These are phyloP conservation scores for Hygrocybe coccinea DNA, from an alignment of 768 basidiomycete species.

Conservation along the genomic window DNA sequence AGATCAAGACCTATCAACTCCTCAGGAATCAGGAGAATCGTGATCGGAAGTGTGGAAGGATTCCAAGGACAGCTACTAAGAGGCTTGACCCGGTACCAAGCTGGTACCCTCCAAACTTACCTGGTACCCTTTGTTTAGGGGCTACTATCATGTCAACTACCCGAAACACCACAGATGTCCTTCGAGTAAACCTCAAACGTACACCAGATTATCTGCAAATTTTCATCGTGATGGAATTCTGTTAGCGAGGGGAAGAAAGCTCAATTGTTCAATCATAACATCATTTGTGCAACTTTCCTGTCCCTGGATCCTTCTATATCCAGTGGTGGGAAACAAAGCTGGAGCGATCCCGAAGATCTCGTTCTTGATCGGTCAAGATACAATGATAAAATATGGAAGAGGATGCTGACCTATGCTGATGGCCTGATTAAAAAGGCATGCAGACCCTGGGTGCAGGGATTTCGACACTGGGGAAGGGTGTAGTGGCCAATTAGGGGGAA, in stretches of 20 bases:
- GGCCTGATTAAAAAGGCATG: too few species aligned
- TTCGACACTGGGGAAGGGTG: too few species aligned
- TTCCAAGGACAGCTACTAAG: conserved; percentile 58
- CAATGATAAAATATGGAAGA: conserved; percentile 25
- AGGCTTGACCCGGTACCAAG: conserved; percentile 12
- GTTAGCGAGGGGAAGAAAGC: not conserved
- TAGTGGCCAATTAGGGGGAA: too few species aligned
- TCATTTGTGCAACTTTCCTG: conserved; percentile 55
- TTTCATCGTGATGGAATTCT: conserved; percentile 30
- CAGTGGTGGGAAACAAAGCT: conserved; percentile 48
- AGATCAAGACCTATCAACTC: conserved; percentile 43
- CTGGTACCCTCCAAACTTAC: conserved; percentile 12
- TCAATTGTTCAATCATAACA: not conserved
- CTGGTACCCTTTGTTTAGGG: conserved; percentile 33
- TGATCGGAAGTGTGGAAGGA: conserved; percentile 64
- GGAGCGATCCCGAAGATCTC: conserved; percentile 30
- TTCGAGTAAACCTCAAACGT: conserved; percentile 45
- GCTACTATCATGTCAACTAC: conserved; percentile 58
- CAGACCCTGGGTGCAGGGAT: too few species aligned
- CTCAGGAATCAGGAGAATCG: conserved; percentile 30
- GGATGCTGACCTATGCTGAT: too few species aligned
- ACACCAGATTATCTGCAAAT: conserved; percentile 52
- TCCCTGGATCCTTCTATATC: conserved; percentile 52
- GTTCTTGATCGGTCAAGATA: conserved; percentile 32
- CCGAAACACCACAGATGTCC: conserved; percentile 44